Evolutionary conservation across 495 filamentous ascomycete species (phyloP), one percentile per base, ranked within the genome.

Genomic region (Cetradonia linearis): DNA sequence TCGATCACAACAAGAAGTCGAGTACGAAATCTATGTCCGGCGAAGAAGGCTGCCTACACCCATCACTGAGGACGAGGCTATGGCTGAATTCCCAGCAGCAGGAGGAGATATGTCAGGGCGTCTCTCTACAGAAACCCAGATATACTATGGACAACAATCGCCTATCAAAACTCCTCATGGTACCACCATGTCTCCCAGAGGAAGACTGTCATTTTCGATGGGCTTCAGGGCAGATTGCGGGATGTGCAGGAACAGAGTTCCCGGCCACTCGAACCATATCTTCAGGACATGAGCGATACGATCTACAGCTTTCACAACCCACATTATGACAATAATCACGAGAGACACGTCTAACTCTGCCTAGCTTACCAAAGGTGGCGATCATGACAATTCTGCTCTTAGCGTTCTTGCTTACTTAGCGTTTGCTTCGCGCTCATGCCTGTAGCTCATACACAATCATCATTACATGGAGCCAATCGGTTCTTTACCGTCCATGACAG

Each of bases 221-320:
- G 90, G 90, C 23, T 93, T 86, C 72, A 77, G 89, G 44, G 82
- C 85, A 14, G 88, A 92, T 70, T 95, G 90, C 71, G 88, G 91
- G 57, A 92, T 92, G 72, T 95, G 90, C 70, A 79, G 78, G 55
- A 76, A 76, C 65, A 86, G 83, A 70, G 85, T 92, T 33, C 89
- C 89, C 0, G 89, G 90, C 0, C 90, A 95, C 70, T 92, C 91
- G 65, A 91, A 85, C 66, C 90, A 95, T 71, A 90, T 92, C 50
- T 81, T 88, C 40, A 66, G 69, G 46, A 38, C 58, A 44, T 67
- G 59, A 66, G 30, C 56, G 52, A 49, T 30, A 46, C 48, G 25
- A 25, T 11, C 11, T 14, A 55, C 20, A 37, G 31, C 23, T 31
- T 58, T 55, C 33, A 63, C 30, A 25, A 50, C 7, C 0, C 1